These are phyloP conservation scores for Corchorus olitorius DNA, from an alignment of 345 rosid species.

Conservation along the genomic window DNA sequence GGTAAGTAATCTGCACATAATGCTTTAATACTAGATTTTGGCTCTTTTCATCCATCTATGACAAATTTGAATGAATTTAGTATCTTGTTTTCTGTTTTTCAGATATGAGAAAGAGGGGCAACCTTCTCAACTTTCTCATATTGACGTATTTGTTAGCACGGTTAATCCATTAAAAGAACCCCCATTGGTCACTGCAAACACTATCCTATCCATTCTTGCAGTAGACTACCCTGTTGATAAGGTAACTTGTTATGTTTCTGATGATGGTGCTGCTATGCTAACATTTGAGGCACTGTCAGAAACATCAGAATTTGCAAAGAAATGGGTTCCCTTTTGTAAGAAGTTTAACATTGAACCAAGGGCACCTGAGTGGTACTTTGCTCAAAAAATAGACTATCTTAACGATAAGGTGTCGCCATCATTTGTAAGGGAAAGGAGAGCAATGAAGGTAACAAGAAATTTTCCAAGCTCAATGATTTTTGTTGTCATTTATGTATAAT, in stretches of 20 bases:
- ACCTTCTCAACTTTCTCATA: slow-evolving; percentile 44
- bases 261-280: slow-evolving; percentile 75
- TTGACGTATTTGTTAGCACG: slow-evolving; percentile 61
- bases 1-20: slow-evolving; percentile 29
- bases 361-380: slow-evolving; percentile 72
- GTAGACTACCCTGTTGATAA: slow-evolving; percentile 77
- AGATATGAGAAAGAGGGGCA: slow-evolving; percentile 56
- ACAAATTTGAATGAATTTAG: background rate
- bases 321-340: slow-evolving; percentile 76
- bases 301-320: slow-evolving; percentile 70
- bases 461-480: background rate
- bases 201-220: slow-evolving; percentile 65
- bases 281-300: slow-evolving; percentile 70
- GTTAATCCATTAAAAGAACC: slow-evolving; percentile 71
- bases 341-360: slow-evolving; percentile 68
- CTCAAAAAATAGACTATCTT: slow-evolving; percentile 62
- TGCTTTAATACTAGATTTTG: background rate
- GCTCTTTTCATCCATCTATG: background rate
- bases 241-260: slow-evolving; percentile 73
- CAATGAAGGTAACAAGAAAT: slow-evolving; percentile 55
- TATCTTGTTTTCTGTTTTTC: background rate
- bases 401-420: slow-evolving; percentile 54
- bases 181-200: slow-evolving; percentile 72
- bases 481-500: background rate
- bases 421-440: slow-evolving; percentile 66